phyloP scores from a whole-genome alignment of 257 asterid genomes.

The Solanum rostratum region DNA sequence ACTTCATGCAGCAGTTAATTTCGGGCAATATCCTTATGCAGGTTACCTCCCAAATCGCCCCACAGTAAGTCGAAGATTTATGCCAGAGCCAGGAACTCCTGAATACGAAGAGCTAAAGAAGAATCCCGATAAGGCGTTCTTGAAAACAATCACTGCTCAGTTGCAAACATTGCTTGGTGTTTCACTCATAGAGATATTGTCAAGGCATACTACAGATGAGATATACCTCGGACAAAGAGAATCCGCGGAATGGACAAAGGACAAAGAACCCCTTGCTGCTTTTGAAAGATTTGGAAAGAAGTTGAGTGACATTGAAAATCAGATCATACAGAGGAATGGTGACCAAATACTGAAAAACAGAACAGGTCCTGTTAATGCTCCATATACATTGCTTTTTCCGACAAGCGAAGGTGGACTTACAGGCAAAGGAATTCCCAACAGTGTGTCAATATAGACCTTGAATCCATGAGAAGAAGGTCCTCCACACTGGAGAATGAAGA shows the following conservation, averaged over 20 bases:
- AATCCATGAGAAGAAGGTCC: background rate
- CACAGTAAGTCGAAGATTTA: conserved; percentile 45
- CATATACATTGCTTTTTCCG: conserved; percentile 58
- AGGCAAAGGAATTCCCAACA: conserved; percentile 71
- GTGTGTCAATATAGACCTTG: conserved; percentile 32
- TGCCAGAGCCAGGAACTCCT: conserved; percentile 44
- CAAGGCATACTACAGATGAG: conserved; percentile 67
- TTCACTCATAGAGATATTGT: conserved; percentile 52
- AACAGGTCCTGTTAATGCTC: conserved; percentile 55
- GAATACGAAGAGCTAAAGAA: conserved; percentile 48
- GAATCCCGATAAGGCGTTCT: conserved; percentile 50
- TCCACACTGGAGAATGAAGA: background rate
- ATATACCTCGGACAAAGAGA: conserved; percentile 34
- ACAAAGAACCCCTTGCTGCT: conserved; percentile 34
- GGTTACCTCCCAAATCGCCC: conserved; percentile 72
- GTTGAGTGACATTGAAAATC: conserved; percentile 33
- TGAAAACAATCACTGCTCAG: conserved; percentile 52
- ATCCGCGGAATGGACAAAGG: conserved; percentile 30
- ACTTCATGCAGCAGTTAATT: conserved; percentile 52
- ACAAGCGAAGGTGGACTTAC: conserved; percentile 49
- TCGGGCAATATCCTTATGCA: conserved; percentile 19
- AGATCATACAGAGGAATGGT: conserved; percentile 26
- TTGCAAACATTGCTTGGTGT: conserved; percentile 46
- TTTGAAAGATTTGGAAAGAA: conserved; percentile 41
- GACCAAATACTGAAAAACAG: conserved; percentile 39